Base-by-base conservation (phyloP, 2,329 filamentous ascomycete species). In the Trichoderma arundinaceum region DNA sequence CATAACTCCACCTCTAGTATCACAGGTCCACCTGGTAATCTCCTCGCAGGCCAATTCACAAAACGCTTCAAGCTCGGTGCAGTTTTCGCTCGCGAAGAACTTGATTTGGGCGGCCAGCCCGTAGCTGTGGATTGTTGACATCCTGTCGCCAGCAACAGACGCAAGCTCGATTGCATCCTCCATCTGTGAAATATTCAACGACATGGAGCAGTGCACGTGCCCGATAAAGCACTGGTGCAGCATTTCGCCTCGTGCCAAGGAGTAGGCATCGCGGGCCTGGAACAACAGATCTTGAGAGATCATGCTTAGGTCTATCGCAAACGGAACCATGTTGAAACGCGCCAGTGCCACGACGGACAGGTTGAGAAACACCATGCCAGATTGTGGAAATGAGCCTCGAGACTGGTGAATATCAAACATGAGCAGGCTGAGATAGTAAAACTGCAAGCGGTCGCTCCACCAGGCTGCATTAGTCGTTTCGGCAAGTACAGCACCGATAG, bases 41-140 rank as follows among this genome's bases (percentile, higher is more conserved):
- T 93, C 91, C 67, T 92, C 86, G 67, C 88, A 90, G n/a, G 88
- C 85, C 67, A 89, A 91, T 54, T 87, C 84, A 70, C 89, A 90
- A 73, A 88, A 91, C 0, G 84, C 83, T 73, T 93, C 90, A 0
- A 92, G 78, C 64, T 94, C 91, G 13, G 81, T 80, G 54, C 88
- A 81, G 66, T 92, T 89, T 68, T 92, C 87, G 69, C 88, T 89
- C 12, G 86, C 84, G 75, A 89, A 92, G 64, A 93, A 85, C 69
- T 86, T 88, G 71, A 90, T 85, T 68, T 86, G 84, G 2, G 88
- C 87, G 38, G 85, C 83, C 19, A 92, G 79, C 0, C 90, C 91
- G 59, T 90, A 86, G 70, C 89, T 90, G 9, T 94, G 79, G 38
- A 94, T 88, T 7, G 89, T 88, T 1, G 90, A 85, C 61, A 90